Conservation (phyloP, 805 yeast genomes). For the Hanseniaspora singularis region DNA sequence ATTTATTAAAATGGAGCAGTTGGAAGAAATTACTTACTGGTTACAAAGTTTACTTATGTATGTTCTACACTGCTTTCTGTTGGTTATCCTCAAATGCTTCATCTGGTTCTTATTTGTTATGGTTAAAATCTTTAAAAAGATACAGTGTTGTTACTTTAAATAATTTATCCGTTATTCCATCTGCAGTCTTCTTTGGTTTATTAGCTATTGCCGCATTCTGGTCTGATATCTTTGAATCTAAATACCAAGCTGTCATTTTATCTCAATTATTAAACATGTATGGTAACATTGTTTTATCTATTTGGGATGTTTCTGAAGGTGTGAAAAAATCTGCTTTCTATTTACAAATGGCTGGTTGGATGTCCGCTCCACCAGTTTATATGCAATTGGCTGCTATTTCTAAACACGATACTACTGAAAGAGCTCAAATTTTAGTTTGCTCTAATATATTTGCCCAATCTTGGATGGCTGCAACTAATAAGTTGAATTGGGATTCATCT, state of each 20-base stretch:
- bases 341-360: conserved; percentile 46
- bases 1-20: conserved; percentile 32
- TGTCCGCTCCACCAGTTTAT: conserved; percentile 48
- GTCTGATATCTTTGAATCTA: conserved; percentile 41
- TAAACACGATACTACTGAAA: conserved; percentile 40
- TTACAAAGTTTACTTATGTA: conserved; percentile 48
- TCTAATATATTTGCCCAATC: conserved; percentile 44
- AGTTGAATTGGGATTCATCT: conserved; percentile 35
- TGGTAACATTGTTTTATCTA: conserved; percentile 42
- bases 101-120: conserved; percentile 41
- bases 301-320: conserved; percentile 41
- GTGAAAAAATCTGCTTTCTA: conserved; percentile 53
- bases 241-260: conserved; percentile 44
- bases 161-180: conserved; percentile 41
- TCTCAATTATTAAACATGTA: conserved; percentile 43
- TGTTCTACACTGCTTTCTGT: conserved; percentile 43
- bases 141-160: conserved; percentile 35
- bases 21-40: conserved; percentile 44
- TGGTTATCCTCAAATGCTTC: conserved; percentile 46
- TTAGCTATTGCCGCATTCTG: conserved; percentile 21
- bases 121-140: conserved; percentile 36
- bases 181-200: conserved; percentile 42
- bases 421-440: conserved; percentile 41
- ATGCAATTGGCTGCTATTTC: conserved; percentile 50
- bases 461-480: conserved; percentile 43